phyloP scores from a whole-genome alignment of 2,329 filamentous ascomycete species.

The Iodosphaeria phyllophila region DNA sequence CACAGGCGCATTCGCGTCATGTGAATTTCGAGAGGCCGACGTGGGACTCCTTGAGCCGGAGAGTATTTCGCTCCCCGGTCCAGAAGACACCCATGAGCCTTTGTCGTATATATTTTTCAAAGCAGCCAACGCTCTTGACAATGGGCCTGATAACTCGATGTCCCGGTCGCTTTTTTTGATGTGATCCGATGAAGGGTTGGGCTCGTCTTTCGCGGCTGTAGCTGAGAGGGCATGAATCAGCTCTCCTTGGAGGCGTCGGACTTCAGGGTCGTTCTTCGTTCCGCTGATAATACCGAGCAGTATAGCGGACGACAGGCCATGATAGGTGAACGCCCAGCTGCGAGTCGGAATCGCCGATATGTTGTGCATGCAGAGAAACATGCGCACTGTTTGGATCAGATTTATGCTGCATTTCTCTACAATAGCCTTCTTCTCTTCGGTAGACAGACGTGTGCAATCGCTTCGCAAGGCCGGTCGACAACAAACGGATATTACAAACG shows the following conservation, averaged over 20 bases:
- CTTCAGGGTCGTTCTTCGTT: conserved; percentile 42
- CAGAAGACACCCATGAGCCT: conserved; percentile 32
- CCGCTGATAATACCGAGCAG: conserved; percentile 44
- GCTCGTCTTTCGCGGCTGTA: conserved; percentile 42
- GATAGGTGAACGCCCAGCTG: conserved; percentile 51
- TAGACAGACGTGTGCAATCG: conserved; percentile 28
- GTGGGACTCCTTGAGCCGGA: conserved; percentile 22
- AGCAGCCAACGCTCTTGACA: conserved; percentile 40
- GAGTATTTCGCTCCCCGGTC: conserved; percentile 27
- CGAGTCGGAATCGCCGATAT: conserved; percentile 46
- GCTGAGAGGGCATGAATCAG: conserved; percentile 44
- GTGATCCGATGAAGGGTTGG: conserved; percentile 28
- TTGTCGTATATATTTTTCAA: conserved; percentile 50
- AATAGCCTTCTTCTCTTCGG: conserved; percentile 32
- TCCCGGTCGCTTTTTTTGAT: conserved; percentile 37
- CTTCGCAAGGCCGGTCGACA: conserved; percentile 42
- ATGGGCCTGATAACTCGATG: conserved; percentile 41
- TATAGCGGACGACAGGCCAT: conserved; percentile 45
- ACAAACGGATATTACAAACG: conserved; percentile 45
- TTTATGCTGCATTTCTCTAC: conserved; percentile 42
- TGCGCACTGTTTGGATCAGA: conserved; percentile 44
- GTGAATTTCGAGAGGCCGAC: no score
- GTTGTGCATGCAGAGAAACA: conserved; percentile 53
- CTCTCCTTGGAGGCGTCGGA: conserved; percentile 43
- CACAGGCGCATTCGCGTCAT: no score